phyloP scores from a whole-genome alignment of 345 rosid genomes.

The Luvunga scandens region DNA sequence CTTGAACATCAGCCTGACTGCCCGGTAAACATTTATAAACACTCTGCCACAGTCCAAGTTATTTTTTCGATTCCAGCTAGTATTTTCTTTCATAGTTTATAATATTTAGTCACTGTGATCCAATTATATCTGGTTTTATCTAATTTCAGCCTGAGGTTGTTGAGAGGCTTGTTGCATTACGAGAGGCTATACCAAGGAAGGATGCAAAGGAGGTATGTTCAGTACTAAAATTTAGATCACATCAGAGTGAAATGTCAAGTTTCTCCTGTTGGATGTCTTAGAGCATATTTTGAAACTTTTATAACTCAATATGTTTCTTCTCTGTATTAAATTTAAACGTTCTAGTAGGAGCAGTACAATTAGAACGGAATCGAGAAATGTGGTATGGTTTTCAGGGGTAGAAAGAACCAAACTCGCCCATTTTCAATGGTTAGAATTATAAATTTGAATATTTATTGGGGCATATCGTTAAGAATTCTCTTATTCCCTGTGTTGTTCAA shows the following conservation, averaged over 20 bases:
- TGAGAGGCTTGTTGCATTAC: slow-evolving; percentile 90
- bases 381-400: background rate
- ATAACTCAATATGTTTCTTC: background rate
- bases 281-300: background rate
- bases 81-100: background rate
- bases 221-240: background rate
- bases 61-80: background rate
- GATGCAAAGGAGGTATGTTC: slow-evolving; percentile 91
- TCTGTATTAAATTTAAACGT: background rate
- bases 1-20: slow-evolving; percentile 98
- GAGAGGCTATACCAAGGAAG: slow-evolving; percentile 95
- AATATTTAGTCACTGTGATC: background rate
- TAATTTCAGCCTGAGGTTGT: slow-evolving; percentile 85
- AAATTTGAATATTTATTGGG: background rate
- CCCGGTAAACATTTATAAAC: slow-evolving; percentile 52
- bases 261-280: background rate
- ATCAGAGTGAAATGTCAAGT: background rate
- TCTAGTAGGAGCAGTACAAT: background rate
- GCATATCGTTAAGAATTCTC: background rate
- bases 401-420: background rate
- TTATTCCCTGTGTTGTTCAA: background rate
- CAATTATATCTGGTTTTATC: background rate
- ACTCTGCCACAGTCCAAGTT: slow-evolving; percentile 13
- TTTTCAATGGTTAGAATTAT: background rate
- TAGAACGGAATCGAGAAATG: background rate